Evolutionary conservation across 768 basidiomycete genomes (phyloP).

Genomic region (Tricholoma matsutake): DNA sequence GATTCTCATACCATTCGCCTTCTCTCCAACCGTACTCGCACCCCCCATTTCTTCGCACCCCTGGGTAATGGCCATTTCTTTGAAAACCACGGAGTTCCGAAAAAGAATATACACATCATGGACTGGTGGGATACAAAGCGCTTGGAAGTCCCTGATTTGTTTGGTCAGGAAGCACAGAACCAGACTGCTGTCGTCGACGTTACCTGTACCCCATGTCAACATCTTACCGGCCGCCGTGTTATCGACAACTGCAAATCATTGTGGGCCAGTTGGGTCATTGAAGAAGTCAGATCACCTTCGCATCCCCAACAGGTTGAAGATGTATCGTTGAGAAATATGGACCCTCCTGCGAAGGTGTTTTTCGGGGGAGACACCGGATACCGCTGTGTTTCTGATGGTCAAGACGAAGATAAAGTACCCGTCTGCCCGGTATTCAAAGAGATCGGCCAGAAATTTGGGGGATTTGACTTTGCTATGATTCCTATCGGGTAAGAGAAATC

Average conservation of each 20-base stretch:
- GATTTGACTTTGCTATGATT: slow-evolving; percentile 67
- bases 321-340: slow-evolving; percentile 29
- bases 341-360: slow-evolving; percentile 39
- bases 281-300: slow-evolving; percentile 38
- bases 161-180: background rate
- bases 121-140: slow-evolving; percentile 63
- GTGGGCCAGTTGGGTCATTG: slow-evolving; percentile 67
- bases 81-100: slow-evolving; percentile 34
- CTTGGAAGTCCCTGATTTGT: slow-evolving; percentile 26
- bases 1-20: slow-evolving; percentile 41
- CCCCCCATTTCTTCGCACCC: slow-evolving; percentile 56
- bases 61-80: slow-evolving; percentile 50
- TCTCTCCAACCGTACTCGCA: slow-evolving; percentile 31
- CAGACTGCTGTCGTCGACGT: slow-evolving; percentile 35
- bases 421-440: slow-evolving; percentile 71
- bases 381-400: slow-evolving; percentile 41
- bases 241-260: slow-evolving; percentile 55
- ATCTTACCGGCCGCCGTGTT: slow-evolving; percentile 49
- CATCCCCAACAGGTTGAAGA: slow-evolving; percentile 5
- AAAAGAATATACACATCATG: slow-evolving; percentile 43
- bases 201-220: slow-evolving; percentile 64
- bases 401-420: slow-evolving; percentile 50
- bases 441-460: slow-evolving; percentile 61
- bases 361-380: slow-evolving; percentile 76
- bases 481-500: slow-evolving; percentile 53